A percentile compares a stretch with the other conserved stretches of the same genome.
Conservation (phyloP, 2,329 filamentous ascomycete species). For the Penicillium hesseltinei region DNA sequence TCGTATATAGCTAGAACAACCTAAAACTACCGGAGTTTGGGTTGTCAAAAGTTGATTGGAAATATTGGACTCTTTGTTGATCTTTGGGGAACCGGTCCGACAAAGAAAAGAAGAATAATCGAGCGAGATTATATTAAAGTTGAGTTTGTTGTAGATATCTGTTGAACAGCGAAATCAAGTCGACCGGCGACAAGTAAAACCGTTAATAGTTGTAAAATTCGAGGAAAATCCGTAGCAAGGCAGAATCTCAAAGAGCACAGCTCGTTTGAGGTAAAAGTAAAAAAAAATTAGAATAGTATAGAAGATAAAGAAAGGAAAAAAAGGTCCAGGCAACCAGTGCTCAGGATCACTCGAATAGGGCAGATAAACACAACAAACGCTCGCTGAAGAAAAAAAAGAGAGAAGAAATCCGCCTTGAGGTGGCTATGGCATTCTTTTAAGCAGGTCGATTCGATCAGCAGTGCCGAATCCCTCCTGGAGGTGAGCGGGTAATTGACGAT, state of each 20-base stretch:
- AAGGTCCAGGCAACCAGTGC: slow-evolving; percentile 48
- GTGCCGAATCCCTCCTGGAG: slow-evolving; percentile 6
- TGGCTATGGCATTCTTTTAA: slow-evolving; percentile 25
- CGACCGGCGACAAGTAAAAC: slow-evolving; percentile 34
- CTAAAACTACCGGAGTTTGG: slow-evolving; percentile 32
- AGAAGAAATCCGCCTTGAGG: slow-evolving; percentile 28
- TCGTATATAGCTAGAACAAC: slow-evolving; percentile 20
- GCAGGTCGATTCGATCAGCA: slow-evolving; percentile 19
- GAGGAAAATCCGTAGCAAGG: slow-evolving; percentile 27
- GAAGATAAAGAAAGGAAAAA: slow-evolving; percentile 47
- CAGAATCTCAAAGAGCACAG: slow-evolving; percentile 23
- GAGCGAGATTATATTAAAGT: slow-evolving; percentile 30
- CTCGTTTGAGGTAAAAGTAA: slow-evolving; percentile 14
- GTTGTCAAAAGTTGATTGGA: slow-evolving; percentile 4
- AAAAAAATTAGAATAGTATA: slow-evolving; percentile 35
- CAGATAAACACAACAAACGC: slow-evolving; percentile 46
- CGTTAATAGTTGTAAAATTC: slow-evolving; percentile 26
- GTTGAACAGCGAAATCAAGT: slow-evolving; percentile 29
- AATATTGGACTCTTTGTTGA: slow-evolving; percentile 17
- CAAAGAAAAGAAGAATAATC: slow-evolving; percentile 26
- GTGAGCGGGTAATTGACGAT: slow-evolving; percentile 10
- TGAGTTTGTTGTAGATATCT: slow-evolving; percentile 28
- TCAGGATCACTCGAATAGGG: slow-evolving; percentile 46
- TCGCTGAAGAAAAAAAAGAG: slow-evolving; percentile 62
- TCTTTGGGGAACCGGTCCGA: slow-evolving; percentile 33